Evolutionary conservation across 1,139 yeast species (phyloP).

Genomic region (Diutina sp.): DNA sequence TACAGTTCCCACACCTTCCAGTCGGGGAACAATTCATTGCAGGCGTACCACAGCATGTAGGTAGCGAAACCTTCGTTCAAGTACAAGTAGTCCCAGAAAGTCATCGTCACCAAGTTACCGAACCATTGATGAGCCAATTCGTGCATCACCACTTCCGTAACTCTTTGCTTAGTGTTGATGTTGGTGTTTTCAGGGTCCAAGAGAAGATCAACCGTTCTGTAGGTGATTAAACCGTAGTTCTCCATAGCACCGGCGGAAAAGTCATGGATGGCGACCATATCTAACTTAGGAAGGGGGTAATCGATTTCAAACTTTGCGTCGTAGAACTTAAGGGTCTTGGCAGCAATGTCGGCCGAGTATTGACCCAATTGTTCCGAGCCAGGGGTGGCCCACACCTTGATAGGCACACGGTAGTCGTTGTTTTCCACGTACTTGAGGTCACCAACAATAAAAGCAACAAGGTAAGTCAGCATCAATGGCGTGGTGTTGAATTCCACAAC

Average conservation of each 20-base stretch:
- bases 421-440: constrained; percentile 59
- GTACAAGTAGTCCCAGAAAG: constrained; percentile 94
- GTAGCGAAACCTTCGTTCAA: constrained; percentile 85
- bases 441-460: constrained; percentile 69
- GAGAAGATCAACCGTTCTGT: constrained; percentile 64
- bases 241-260: constrained; percentile 83
- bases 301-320: constrained; percentile 52
- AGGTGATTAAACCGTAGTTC: constrained; percentile 81
- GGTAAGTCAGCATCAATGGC: constrained; percentile 64
- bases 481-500: constrained; percentile 39
- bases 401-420: constrained; percentile 7
- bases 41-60: constrained; percentile 76
- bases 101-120: constrained; percentile 86
- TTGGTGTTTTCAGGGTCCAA: constrained; percentile 56
- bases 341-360: constrained; percentile 39
- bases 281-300: constrained; percentile 65
- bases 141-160: constrained; percentile 80
- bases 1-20: constrained; percentile 79
- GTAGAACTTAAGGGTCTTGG: constrained; percentile 54
- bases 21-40: constrained; percentile 67
- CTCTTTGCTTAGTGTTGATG: constrained; percentile 58
- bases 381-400: constrained; percentile 10
- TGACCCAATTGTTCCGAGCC: constrained; percentile 9
- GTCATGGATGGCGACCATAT: constrained; percentile 65
- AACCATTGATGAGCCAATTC: constrained; percentile 94